phyloP scores from a whole-genome alignment of 1,284 basidiomycete species.

The Fomes fomentarius region DNA sequence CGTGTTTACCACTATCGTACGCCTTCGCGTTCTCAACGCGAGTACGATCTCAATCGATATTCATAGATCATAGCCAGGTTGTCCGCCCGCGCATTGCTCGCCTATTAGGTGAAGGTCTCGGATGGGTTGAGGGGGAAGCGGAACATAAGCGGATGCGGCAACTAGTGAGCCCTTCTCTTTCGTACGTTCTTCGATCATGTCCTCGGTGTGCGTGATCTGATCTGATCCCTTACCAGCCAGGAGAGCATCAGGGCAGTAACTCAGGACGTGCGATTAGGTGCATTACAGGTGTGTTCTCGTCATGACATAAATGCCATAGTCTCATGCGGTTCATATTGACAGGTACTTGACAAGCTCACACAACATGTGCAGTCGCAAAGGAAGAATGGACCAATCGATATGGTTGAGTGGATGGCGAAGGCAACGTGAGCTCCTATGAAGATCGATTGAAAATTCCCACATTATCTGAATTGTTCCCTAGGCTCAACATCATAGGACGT shows the following conservation, averaged over 20 bases:
- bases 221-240: not conserved
- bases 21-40: not conserved
- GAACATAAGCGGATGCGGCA: slow-evolving; percentile 35
- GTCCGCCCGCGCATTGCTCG: slow-evolving; percentile 34
- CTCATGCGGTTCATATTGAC: too few species aligned
- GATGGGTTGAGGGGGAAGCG: slow-evolving; percentile 36
- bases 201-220: not conserved
- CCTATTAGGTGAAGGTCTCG: slow-evolving; percentile 34
- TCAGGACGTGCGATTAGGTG: slow-evolving; percentile 15
- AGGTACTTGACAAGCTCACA: slow-evolving; percentile 4
- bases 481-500: slow-evolving; percentile 12
- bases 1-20: slow-evolving; percentile 31
- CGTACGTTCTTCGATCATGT: slow-evolving; percentile 13
- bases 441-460: too few species aligned
- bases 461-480: not conserved
- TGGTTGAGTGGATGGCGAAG: slow-evolving; percentile 23
- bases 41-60: not conserved
- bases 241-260: slow-evolving; percentile 21
- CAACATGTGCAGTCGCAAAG: not conserved
- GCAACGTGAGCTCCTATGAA: slow-evolving; percentile 22
- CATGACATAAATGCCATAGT: not conserved
- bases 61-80: slow-evolving; percentile 31
- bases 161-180: slow-evolving; percentile 29
- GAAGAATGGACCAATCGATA: slow-evolving; percentile 15
- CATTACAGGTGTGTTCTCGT: slow-evolving; percentile 19